These are phyloP conservation scores for Persicaria maculosa DNA, from an alignment of 148 eudicot species.

Conservation along the genomic window DNA sequence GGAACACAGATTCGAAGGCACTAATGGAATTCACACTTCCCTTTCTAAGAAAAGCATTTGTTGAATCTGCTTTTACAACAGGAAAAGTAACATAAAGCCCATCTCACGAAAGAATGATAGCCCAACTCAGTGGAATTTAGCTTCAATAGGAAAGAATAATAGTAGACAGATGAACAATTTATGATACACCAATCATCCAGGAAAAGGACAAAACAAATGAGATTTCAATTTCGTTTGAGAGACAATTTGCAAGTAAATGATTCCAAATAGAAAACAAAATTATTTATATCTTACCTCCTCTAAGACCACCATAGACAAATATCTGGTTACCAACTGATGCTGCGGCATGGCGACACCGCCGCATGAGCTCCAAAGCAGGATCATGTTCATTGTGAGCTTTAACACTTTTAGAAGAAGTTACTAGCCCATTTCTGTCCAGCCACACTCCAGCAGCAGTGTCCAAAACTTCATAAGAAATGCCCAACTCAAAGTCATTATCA, in stretches of 20 bases:
- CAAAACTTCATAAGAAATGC: conserved; percentile 48
- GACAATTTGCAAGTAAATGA: neutral
- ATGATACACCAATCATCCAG: neutral
- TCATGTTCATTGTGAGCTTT: conserved; percentile 54
- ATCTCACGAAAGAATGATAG: neutral
- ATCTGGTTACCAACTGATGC: conserved; percentile 75
- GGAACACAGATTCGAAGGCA: neutral
- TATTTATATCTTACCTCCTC: conserved; percentile 54
- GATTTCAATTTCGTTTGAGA: neutral
- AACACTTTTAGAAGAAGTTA: conserved; percentile 57
- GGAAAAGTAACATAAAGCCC: neutral
- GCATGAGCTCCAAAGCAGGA: conserved; percentile 77
- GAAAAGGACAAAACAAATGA: neutral
- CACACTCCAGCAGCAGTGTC: conserved; percentile 99
- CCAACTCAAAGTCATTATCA: conserved; percentile 4
- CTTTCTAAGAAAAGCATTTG: neutral
- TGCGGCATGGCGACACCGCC: conserved; percentile 98
- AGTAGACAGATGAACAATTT: neutral
- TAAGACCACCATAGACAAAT: conserved; percentile 82
- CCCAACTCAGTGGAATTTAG: neutral
- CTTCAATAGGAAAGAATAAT: neutral
- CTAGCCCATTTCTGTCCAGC: conserved; percentile 91
- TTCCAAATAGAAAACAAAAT: neutral
- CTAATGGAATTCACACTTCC: neutral
- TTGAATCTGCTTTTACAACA: neutral